Percentiles rank a stretch among this genome's conserved stretches.
These are phyloP conservation scores for Tuber indicum DNA, from an alignment of 495 filamentous ascomycete genomes.

Conservation along the genomic window DNA sequence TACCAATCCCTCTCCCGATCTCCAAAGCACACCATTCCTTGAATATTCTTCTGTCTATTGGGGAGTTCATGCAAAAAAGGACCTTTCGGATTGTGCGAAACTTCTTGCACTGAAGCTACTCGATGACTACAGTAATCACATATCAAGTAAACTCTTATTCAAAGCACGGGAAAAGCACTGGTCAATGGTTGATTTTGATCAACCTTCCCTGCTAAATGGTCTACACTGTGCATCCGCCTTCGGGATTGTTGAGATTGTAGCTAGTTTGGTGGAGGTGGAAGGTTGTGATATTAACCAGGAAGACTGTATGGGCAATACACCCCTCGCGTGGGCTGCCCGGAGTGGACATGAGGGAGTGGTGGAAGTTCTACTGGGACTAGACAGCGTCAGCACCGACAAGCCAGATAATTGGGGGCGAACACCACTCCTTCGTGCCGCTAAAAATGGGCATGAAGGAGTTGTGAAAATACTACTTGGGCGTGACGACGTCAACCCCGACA, in stretches of 20 bases:
- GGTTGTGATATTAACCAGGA: neutral
- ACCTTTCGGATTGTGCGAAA: neutral
- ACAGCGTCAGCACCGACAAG: no score
- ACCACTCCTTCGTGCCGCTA: no score
- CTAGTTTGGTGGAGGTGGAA: neutral
- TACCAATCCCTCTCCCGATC: neutral
- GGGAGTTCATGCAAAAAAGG: neutral
- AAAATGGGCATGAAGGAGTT: no score
- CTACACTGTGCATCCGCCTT: neutral
- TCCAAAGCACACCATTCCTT: neutral
- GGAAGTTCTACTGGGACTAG: no score
- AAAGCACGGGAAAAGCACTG: rapidly evolving
- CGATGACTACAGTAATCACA: neutral
- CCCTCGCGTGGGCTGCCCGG: neutral
- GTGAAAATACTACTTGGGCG: no score
- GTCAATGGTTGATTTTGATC: neutral
- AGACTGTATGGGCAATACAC: neutral
- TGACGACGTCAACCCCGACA: no score
- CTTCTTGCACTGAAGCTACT: neutral
- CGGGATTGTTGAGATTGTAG: neutral
- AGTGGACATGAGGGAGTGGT: neutral
- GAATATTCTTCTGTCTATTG: neutral
- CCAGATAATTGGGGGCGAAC: no score
- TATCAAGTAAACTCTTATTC: neutral
- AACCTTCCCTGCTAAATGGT: neutral